A percentile compares a stretch with the other conserved stretches of the same genome.
These are phyloP conservation scores for Tolypocladium guangdongense DNA, from an alignment of 2,329 filamentous ascomycete species.

Conservation along the genomic window DNA sequence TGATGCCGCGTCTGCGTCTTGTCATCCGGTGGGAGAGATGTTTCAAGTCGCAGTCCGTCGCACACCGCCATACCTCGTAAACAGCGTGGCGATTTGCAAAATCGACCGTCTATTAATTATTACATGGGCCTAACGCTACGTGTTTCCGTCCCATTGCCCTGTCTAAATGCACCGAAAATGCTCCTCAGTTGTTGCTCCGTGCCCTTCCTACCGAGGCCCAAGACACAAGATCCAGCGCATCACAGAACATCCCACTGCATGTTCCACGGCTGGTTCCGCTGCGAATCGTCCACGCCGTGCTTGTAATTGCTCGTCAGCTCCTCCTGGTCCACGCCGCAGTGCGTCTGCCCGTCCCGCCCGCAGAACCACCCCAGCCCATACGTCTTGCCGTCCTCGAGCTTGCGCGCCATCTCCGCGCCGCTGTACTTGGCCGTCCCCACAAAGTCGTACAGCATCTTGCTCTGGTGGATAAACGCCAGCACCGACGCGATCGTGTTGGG, in stretches of 20 bases:
- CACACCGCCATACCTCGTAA: too few relatives aligned
- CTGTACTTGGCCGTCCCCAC: slow-evolving; percentile 56
- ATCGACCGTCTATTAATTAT: too few relatives aligned
- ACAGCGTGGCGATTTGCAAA: too few relatives aligned
- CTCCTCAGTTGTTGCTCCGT: background rate
- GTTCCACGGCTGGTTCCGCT: slow-evolving; percentile 42
- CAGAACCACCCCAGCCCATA: slow-evolving; percentile 72
- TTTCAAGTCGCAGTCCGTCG: too few relatives aligned
- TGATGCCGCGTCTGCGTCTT: too few relatives aligned
- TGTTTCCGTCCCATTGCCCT: too few relatives aligned
- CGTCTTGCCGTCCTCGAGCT: slow-evolving; percentile 47
- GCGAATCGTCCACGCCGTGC: slow-evolving; percentile 44
- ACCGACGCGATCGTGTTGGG: slow-evolving; percentile 69
- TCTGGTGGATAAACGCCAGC: slow-evolving; percentile 69
- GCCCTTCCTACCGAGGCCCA: too few relatives aligned
- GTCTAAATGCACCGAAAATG: background rate
- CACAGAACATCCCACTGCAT: slow-evolving; percentile 27
- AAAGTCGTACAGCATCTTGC: slow-evolving; percentile 69
- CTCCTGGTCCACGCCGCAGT: slow-evolving; percentile 71
- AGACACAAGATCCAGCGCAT: too few relatives aligned
- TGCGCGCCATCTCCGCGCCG: slow-evolving; percentile 48
- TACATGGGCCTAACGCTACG: too few relatives aligned
- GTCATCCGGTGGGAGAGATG: too few relatives aligned
- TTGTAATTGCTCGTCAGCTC: slow-evolving; percentile 55
- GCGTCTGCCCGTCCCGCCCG: slow-evolving; percentile 60